Evolutionary conservation across 305 asterid species (phyloP), one percentile per base, ranked within the genome.

Genomic region (Plantago lanceolata): DNA sequence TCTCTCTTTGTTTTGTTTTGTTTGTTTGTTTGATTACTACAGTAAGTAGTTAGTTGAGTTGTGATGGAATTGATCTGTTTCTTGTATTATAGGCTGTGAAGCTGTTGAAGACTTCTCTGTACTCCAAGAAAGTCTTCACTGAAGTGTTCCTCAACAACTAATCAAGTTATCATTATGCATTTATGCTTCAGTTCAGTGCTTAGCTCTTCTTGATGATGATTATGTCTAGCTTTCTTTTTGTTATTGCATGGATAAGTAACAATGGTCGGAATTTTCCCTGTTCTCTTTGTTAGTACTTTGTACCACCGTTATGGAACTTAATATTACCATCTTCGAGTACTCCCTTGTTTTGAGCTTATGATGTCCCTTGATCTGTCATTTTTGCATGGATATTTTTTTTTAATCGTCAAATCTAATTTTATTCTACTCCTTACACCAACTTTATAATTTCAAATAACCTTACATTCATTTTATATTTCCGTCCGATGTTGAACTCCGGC

Each of bases 31-130:
- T 50, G n/a, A 33, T 33, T 33, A 11, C 9, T 33, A 33, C 6
- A n/a, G n/a, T n/a, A n/a, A n/a, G n/a, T n/a, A n/a, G n/a, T n/a
- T n/a, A n/a, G n/a, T n/a, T n/a, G n/a, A 8, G 40, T 33, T 5
- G 1, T 7, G 9, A 33, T 0, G 9, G 9, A 33, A 33, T 7
- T 33, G 40, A 33, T 33, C 40, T 33, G 40, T 7, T 33, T 33
- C 40, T 33, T 33, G 40, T 6, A 57, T 21, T 8, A 20, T 40
- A 76, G 82, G 80, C 74, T 21, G 54, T 71, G 77, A 59, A 28
- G 50, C 63, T 71, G 79, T 43, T 77, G 71, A 70, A 75, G 73
- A 54, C 75, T 26, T 74, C 80, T 3, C 45, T 64, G 55, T 52
- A 31, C 44, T 45, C 71, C 11, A 55, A 59, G 35, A 66, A 16